Evolutionary conservation across 169 alveolate genomes (phyloP).

Genomic region (Theileria parva): DNA sequence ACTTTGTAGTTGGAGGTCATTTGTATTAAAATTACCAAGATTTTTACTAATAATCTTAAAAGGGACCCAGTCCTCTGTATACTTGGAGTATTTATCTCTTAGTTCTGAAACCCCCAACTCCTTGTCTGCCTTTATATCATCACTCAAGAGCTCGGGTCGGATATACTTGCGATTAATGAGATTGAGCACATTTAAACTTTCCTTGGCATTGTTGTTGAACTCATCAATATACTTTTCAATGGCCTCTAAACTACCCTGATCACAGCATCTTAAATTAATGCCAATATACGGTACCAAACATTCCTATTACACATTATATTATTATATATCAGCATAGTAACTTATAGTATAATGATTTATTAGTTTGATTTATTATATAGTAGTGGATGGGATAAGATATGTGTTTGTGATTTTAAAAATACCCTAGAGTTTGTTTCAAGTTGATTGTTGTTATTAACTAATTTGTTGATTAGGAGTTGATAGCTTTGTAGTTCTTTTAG

Average conservation of each 20-base stretch:
- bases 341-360: background rate
- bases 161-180: slow-evolving; percentile 31
- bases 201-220: slow-evolving; percentile 43
- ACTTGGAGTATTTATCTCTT: background rate
- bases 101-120: slow-evolving; percentile 45
- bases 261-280: slow-evolving; percentile 84
- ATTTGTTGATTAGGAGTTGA: slow-evolving; percentile 4
- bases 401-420: background rate
- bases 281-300: slow-evolving; percentile 51
- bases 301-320: background rate
- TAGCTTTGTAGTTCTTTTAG: slow-evolving; percentile 10
- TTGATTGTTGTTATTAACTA: background rate
- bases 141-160: background rate
- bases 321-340: background rate
- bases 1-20: slow-evolving; percentile 75
- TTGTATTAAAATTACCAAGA: slow-evolving; percentile 83
- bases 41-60: slow-evolving; percentile 75
- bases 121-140: slow-evolving; percentile 33
- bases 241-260: slow-evolving; percentile 88
- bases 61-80: slow-evolving; percentile 64
- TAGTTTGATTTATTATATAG: background rate
- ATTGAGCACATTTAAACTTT: slow-evolving; percentile 39
- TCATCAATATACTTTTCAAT: slow-evolving; percentile 74
- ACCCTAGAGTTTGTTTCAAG: background rate
- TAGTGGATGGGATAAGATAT: background rate